These are phyloP conservation scores for Crithidia sp. DNA, from an alignment of 208 protist species.

Conservation along the genomic window DNA sequence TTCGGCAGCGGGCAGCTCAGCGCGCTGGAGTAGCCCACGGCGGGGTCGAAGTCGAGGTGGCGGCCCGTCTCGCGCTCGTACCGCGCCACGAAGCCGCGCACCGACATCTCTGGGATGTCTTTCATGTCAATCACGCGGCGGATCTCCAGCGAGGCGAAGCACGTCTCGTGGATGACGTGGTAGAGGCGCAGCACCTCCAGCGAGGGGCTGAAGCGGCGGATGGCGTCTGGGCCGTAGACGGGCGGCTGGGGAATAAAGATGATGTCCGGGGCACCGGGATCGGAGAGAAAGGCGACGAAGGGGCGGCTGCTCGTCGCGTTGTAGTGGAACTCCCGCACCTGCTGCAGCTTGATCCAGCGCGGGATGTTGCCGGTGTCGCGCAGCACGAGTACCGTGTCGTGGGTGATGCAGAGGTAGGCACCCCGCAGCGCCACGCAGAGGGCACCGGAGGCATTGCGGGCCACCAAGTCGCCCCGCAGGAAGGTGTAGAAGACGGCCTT, in stretches of 20 bases:
- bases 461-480: conserved; percentile 58
- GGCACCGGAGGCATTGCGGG: conserved; percentile 40
- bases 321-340: conserved; percentile 61
- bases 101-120: conserved; percentile 31
- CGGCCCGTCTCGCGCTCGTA: conserved; percentile 35
- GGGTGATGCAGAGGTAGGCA: conserved; percentile 69
- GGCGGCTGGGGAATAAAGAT: conserved; percentile 69
- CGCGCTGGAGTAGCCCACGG: conserved; percentile 33
- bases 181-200: conserved; percentile 39
- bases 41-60: conserved; percentile 44
- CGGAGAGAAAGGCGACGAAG: conserved; percentile 63
- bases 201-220: conserved; percentile 45
- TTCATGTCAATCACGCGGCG: conserved; percentile 51
- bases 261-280: conserved; percentile 56
- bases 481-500: conserved; percentile 70
- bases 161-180: conserved; percentile 55
- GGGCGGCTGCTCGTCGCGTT: conserved; percentile 48
- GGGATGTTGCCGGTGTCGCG: conserved; percentile 65
- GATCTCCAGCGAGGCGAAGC: conserved; percentile 55
- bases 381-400: conserved; percentile 67
- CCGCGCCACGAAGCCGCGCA: conserved; percentile 35
- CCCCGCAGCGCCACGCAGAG: conserved; percentile 40
- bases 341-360: conserved; percentile 56
- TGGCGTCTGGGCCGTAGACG: conserved; percentile 43
- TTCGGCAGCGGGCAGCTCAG: conserved; percentile 68